Evolutionary conservation across 2,329 filamentous ascomycete species (phyloP).

Genomic region (Fusarium sublunatum): DNA sequence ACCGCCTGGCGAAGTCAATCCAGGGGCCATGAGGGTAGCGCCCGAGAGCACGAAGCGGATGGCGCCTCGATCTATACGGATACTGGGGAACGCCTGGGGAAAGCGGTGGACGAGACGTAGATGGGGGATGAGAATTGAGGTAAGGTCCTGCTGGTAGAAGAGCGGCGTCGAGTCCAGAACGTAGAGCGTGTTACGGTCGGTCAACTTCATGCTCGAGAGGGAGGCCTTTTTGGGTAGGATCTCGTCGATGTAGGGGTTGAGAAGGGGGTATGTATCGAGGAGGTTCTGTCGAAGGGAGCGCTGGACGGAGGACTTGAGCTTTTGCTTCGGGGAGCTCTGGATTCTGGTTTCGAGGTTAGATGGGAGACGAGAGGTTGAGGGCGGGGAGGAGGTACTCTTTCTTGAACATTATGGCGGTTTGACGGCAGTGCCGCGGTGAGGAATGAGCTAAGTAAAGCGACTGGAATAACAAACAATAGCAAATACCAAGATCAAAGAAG

Average conservation of each 20-base stretch:
- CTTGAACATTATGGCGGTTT: conserved; percentile 79
- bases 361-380: conserved; percentile 1
- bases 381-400: conserved; percentile 75
- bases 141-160: conserved; percentile 88
- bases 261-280: conserved; percentile 84
- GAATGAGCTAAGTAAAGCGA: background rate
- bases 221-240: conserved; percentile 95
- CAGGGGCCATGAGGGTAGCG: conserved; percentile 95
- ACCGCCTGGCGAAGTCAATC: conserved; percentile 85
- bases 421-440: conserved; percentile 13
- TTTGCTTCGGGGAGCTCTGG: conserved; percentile 80
- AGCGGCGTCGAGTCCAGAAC: conserved; percentile 80
- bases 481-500: conserved; percentile 1
- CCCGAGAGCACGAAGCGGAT: conserved; percentile 96
- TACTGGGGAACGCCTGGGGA: conserved; percentile 81
- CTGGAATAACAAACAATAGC: background rate
- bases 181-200: conserved; percentile 91
- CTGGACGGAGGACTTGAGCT: conserved; percentile 97
- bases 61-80: conserved; percentile 93
- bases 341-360: conserved; percentile 65
- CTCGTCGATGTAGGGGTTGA: conserved; percentile 90
- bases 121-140: conserved; percentile 84
- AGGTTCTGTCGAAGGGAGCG: conserved; percentile 85
- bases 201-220: conserved; percentile 90
- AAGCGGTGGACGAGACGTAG: conserved; percentile 90